These are phyloP conservation scores for Colletotrichum viniferum DNA, from an alignment of 2,329 filamentous ascomycete genomes.

Conservation along the genomic window DNA sequence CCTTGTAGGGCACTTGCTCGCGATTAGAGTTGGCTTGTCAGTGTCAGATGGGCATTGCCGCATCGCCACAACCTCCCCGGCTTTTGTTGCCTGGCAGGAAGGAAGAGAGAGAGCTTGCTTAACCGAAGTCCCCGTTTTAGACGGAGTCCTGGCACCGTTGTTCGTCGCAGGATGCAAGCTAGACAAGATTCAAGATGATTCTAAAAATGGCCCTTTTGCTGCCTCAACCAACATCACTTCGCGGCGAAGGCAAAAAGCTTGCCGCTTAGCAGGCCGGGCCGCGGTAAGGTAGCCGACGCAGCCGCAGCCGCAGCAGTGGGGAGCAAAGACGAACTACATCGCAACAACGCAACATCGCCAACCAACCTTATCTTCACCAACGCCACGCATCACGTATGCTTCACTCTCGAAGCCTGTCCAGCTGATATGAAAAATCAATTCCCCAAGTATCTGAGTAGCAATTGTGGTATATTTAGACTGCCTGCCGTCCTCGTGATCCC, in stretches of 20 bases:
- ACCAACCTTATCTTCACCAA: not conserved
- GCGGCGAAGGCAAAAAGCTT: not conserved
- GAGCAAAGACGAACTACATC: not conserved
- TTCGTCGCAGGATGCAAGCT: not conserved
- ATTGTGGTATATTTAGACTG: constrained; percentile 14
- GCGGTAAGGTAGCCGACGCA: not conserved
- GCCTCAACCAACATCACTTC: not conserved
- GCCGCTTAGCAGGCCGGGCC: not conserved
- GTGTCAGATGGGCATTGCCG: not conserved
- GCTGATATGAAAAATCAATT: not conserved
- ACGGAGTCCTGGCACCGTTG: not conserved
- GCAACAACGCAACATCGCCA: not conserved
- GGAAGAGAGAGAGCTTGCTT: not conserved
- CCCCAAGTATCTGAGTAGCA: not conserved
- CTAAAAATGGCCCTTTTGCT: not conserved
- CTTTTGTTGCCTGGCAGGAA: not conserved
- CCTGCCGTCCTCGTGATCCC: not conserved
- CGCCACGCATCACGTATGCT: not conserved
- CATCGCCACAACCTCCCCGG: not conserved
- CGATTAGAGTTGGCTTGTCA: not conserved
- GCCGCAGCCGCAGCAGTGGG: not conserved
- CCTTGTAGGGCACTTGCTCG: not conserved
- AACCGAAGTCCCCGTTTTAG: not conserved
- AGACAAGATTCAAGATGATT: not conserved
- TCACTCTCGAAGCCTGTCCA: not conserved